These are phyloP conservation scores for Crucibulum laeve DNA, from an alignment of 768 basidiomycete species.

Conservation along the genomic window DNA sequence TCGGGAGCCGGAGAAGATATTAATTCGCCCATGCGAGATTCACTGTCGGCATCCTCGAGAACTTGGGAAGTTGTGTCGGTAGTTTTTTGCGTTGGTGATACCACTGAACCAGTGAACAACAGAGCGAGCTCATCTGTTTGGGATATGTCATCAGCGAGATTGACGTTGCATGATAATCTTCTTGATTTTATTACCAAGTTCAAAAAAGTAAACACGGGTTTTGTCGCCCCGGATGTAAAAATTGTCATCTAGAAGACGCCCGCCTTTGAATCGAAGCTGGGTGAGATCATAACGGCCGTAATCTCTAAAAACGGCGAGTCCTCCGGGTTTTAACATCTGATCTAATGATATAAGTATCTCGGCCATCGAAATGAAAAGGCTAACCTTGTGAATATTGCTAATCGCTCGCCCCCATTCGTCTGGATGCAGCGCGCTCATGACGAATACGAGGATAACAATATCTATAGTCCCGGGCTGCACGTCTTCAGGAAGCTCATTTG, in stretches of 20 bases:
- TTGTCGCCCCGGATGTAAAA: slow-evolving; percentile 97
- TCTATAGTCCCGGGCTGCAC: slow-evolving; percentile 72
- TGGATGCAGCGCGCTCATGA: slow-evolving; percentile 90
- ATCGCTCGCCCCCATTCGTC: slow-evolving; percentile 86
- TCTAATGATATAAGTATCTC: neutral
- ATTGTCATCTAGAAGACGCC: slow-evolving; percentile 86
- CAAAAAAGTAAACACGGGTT: slow-evolving; percentile 97
- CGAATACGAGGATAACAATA: slow-evolving; percentile 89
- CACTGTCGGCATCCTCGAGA: too few species aligned
- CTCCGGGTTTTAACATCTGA: slow-evolving; percentile 89
- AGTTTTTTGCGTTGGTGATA: slow-evolving; percentile 25
- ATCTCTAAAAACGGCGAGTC: slow-evolving; percentile 81
- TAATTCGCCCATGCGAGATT: neutral
- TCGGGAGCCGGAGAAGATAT: slow-evolving; percentile 1
- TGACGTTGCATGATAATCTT: too few species aligned
- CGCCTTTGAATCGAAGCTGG: slow-evolving; percentile 87
- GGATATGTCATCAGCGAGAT: too few species aligned
- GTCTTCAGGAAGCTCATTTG: slow-evolving; percentile 52
- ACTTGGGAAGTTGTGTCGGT: neutral
- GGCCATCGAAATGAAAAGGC: slow-evolving; percentile 10
- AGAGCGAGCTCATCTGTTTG: slow-evolving; percentile 69
- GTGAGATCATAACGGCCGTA: slow-evolving; percentile 95
- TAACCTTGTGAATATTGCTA: slow-evolving; percentile 71
- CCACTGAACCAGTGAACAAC: slow-evolving; percentile 65
- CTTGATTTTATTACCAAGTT: slow-evolving; percentile 76